Conservation (phyloP, 2,329 filamentous ascomycete species). For the Xylariaceae sp. region DNA sequence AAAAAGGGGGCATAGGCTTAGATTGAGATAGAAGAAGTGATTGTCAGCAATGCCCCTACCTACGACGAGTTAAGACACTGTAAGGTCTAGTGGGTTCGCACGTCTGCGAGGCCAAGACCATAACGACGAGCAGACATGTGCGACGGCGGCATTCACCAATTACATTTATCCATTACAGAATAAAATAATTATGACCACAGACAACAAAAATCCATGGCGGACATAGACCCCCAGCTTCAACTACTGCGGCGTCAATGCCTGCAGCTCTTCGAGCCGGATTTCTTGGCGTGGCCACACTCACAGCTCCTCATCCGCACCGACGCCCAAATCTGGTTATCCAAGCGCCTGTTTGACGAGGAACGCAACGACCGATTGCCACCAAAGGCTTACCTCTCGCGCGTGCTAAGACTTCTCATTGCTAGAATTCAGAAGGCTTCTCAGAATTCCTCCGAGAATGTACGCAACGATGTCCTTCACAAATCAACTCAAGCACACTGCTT, state of each 20-base stretch:
- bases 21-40: no score
- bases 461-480: background rate
- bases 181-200: no score
- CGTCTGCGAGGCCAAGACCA: no score
- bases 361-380: constrained; percentile 48
- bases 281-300: constrained; percentile 29
- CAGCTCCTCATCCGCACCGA: constrained; percentile 25
- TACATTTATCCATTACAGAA: background rate
- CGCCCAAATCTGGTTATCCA: constrained; percentile 41
- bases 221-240: constrained; percentile 25
- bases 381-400: constrained; percentile 54
- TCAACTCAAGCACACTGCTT: background rate
- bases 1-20: no score
- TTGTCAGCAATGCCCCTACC: no score
- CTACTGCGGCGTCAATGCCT: constrained; percentile 29
- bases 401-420: constrained; percentile 55
- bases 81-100: no score
- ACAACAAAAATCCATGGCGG: constrained; percentile 7
- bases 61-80: background rate
- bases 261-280: constrained; percentile 31
- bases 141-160: background rate
- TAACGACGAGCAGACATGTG: background rate
- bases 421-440: constrained; percentile 55
- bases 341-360: constrained; percentile 51
- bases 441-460: constrained; percentile 58